Base-by-base conservation (phyloP, 371 early-diverging fungal genomes). In the Nematocida homosporus region DNA sequence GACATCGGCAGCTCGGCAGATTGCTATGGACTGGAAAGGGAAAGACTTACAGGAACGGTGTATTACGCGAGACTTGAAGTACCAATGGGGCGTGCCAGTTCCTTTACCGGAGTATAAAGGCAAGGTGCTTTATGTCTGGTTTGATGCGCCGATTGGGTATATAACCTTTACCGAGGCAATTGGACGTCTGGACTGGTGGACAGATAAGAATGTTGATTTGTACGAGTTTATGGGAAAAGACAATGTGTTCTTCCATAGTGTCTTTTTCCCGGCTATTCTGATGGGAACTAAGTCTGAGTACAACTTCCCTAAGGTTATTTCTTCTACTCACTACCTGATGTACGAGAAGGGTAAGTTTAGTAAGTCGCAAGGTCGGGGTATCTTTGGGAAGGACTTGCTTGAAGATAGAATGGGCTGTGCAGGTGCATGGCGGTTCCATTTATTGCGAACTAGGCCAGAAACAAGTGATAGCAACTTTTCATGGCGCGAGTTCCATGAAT, bases 201-300 rank as follows among this genome's bases (percentile, higher is more conserved):
- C 35, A 8, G 69, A 78, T 1, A 2, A 27, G 2, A 6, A n/a
- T 13, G 56, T 55, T 34, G 87, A 92, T 81, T 86, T 96, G 79
- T 93, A 91, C 86, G 93, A 95, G 86, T 99, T 99, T 83, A 98
- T 99, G 99, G 99, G 99, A 81, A 99, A 99, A 86, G 99, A 99
- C 85, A 99, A 99, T 78, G 96, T 97, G 13, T 92, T 95, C 41
- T 99, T 99, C 90, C 99, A 99, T 83, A 90, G 96, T 3, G 92
- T 98, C 59, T 88, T 98, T 53, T 97, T 98, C 89, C 99, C 99
- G 32, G 89, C 88, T 66, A 85, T 89, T 37, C 85, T 95, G 79
- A 83, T 93, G 20, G 96, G 91, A 77, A 90, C 93, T 6, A 87
- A 87, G 1, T 48, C 52, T 4, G 4, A 54, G 13, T 57, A 27